Evolutionary conservation across 495 filamentous ascomycete species (phyloP), one percentile per base, ranked within the genome.

Genomic region (Clavariopsis aquatica): DNA sequence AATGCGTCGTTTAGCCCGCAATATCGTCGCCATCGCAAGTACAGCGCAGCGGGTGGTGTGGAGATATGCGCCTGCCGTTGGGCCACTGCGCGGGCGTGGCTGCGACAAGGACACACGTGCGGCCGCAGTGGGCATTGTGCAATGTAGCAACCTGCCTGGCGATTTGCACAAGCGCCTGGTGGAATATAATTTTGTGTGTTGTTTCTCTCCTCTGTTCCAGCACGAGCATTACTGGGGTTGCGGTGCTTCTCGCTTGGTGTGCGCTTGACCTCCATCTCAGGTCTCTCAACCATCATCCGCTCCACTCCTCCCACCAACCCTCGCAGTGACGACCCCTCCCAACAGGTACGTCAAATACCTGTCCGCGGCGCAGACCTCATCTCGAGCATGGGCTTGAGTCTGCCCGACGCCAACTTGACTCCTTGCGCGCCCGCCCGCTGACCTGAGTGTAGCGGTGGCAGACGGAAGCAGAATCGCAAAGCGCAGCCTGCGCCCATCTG

Each of bases 1-100:
- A 68, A 61, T 65, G 66, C 66, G 29, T 55, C 56, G 19, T 66
- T 65, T 65, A 64, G 56, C 66, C 62, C 62, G 41, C 56, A 63
- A 34, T 51, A n/a, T 55, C 64, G 57, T 66, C 55, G 36, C 55
- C 46, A 49, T 52, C 34, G 6, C 34, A 49, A 28, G 24, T 49
- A 15, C 59, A 20, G 52, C 38, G 38, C 38, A 43, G 38, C 38
- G 38, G 38, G 3, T 17, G 38, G 12, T 8, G 38, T 43, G 38
- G 41, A 59, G 38, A 29, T 28, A 49, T 34, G 56, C 43, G 43
- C 43, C 20, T 23, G 34, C 6, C 5, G 41, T 6, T 8, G 38
- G 31, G 20, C 4, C n/a, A n/a, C n/a, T n/a, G n/a, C n/a, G n/a
- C n/a, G n/a, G n/a, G n/a, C n/a, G n/a, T n/a, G n/a, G n/a, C n/a